Conservation (phyloP, 1,139 yeast species). For the Yamadazyma sp. region DNA sequence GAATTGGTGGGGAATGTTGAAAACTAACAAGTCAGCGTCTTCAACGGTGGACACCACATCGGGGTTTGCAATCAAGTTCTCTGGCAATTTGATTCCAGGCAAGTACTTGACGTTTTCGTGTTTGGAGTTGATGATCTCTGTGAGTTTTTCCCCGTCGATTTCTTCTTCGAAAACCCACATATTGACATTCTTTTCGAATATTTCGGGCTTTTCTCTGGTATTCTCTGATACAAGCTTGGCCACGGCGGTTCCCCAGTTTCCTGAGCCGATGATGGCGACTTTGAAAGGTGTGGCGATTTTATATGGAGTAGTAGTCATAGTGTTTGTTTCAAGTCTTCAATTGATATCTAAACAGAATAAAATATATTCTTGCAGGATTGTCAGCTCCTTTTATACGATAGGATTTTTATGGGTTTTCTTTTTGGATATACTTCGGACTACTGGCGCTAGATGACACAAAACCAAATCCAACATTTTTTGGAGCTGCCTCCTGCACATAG, state of each 20-base stretch:
- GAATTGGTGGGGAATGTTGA: constrained; percentile 52
- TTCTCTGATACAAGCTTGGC: constrained; percentile 93
- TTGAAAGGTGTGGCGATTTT: constrained; percentile 45
- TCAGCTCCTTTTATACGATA: not conserved
- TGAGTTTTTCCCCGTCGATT: constrained; percentile 67
- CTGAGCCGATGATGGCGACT: constrained; percentile 70
- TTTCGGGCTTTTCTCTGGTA: constrained; percentile 61
- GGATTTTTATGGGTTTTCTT: not conserved
- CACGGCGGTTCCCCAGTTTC: constrained; percentile 94
- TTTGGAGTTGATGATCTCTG: constrained; percentile 80
- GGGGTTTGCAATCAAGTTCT: constrained; percentile 81
- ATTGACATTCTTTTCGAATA: constrained; percentile 67
- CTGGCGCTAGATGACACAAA: not conserved
- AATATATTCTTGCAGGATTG: not conserved
- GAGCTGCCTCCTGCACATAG: not conserved
- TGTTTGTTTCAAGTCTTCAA: not conserved
- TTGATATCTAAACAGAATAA: not conserved
- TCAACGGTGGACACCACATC: constrained; percentile 69
- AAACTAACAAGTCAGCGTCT: constrained; percentile 53
- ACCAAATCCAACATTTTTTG: not conserved
- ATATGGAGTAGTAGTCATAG: constrained; percentile 39
- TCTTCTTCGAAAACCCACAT: constrained; percentile 96
- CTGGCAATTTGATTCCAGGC: constrained; percentile 79
- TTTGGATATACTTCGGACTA: not conserved
- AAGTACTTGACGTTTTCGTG: constrained; percentile 91